Evolutionary conservation across 805 yeast genomes (phyloP).

Genomic region (Yarrowia divulgata): DNA sequence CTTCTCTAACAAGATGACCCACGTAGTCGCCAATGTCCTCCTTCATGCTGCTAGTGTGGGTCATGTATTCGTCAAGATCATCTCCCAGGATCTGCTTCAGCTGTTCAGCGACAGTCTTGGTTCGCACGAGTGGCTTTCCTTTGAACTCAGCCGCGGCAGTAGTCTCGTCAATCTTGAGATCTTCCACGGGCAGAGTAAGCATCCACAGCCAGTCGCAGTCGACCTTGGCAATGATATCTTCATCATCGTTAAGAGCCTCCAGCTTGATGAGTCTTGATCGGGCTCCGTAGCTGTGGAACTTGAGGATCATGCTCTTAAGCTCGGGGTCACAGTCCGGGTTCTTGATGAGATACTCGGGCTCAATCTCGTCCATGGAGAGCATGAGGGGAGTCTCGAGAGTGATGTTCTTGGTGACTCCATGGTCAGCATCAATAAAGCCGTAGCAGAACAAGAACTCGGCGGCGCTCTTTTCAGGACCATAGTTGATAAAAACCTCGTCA

Average conservation of each 20-base stretch:
- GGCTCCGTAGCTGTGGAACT: slow-evolving; percentile 34
- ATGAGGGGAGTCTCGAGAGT: slow-evolving; percentile 15
- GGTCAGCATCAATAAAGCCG: slow-evolving; percentile 48
- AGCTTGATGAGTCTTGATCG: slow-evolving; percentile 16
- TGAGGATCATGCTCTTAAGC: slow-evolving; percentile 35
- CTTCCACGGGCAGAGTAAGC: slow-evolving; percentile 31
- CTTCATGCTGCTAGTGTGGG: slow-evolving; percentile 30
- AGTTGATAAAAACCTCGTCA: slow-evolving; percentile 50
- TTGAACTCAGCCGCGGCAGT: slow-evolving; percentile 27
- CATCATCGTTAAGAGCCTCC: slow-evolving; percentile 17
- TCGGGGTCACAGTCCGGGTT: slow-evolving; percentile 33
- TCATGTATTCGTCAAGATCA: slow-evolving; percentile 33
- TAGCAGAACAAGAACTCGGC: slow-evolving; percentile 53
- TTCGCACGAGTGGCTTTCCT: neutral
- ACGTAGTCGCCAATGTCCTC: slow-evolving; percentile 37
- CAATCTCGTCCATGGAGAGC: slow-evolving; percentile 21
- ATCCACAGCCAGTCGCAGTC: slow-evolving; percentile 39
- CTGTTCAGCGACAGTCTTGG: slow-evolving; percentile 17
- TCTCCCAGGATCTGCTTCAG: slow-evolving; percentile 19
- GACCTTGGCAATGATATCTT: slow-evolving; percentile 27
- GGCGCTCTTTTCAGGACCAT: slow-evolving; percentile 50
- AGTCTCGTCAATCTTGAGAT: slow-evolving; percentile 26
- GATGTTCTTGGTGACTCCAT: slow-evolving; percentile 12
- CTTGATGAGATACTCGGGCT: slow-evolving; percentile 1
- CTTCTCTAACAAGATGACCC: slow-evolving; percentile 33